Conservation (phyloP, 768 basidiomycete species). For the Lentinula raphanica region DNA sequence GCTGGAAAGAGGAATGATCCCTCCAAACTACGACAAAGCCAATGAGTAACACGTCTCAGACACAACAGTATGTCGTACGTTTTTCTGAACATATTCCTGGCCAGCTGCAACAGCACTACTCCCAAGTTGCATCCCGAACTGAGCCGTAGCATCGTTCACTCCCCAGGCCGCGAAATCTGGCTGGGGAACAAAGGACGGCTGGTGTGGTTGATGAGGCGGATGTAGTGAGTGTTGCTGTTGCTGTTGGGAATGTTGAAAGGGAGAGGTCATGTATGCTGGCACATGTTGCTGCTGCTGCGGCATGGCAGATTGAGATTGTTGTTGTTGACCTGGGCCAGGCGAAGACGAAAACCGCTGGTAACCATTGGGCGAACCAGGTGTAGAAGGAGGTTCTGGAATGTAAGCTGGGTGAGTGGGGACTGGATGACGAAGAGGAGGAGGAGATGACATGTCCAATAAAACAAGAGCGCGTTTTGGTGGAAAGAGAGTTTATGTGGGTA, state of each 20-base stretch:
- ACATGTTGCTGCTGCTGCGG: slow-evolving; percentile 31
- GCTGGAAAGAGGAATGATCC: slow-evolving; percentile 66
- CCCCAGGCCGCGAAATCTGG: slow-evolving; percentile 72
- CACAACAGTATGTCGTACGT: slow-evolving; percentile 46
- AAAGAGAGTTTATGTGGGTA: not conserved
- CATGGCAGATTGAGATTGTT: slow-evolving; percentile 21
- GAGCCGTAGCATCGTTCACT: slow-evolving; percentile 88
- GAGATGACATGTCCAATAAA: slow-evolving; percentile 33
- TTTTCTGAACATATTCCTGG: slow-evolving; percentile 93
- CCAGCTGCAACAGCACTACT: slow-evolving; percentile 88
- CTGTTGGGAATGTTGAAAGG: slow-evolving; percentile 51
- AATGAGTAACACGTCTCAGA: not conserved
- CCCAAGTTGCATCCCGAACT: slow-evolving; percentile 95
- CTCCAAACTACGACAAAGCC: slow-evolving; percentile 56
- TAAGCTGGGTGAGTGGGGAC: slow-evolving; percentile 84
- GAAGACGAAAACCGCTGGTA: slow-evolving; percentile 72
- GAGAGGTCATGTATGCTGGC: slow-evolving; percentile 39
- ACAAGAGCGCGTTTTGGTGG: not conserved
- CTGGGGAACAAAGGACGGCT: slow-evolving; percentile 22
- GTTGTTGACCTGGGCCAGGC: slow-evolving; percentile 33
- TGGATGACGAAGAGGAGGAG: slow-evolving; percentile 81
- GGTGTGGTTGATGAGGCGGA: slow-evolving; percentile 24
- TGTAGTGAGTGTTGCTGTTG: slow-evolving; percentile 30
- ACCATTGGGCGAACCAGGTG: slow-evolving; percentile 66
- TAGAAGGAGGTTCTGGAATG: slow-evolving; percentile 78